Evolutionary conservation across 768 basidiomycete species (phyloP).

Genomic region (Saitozyma sp.): DNA sequence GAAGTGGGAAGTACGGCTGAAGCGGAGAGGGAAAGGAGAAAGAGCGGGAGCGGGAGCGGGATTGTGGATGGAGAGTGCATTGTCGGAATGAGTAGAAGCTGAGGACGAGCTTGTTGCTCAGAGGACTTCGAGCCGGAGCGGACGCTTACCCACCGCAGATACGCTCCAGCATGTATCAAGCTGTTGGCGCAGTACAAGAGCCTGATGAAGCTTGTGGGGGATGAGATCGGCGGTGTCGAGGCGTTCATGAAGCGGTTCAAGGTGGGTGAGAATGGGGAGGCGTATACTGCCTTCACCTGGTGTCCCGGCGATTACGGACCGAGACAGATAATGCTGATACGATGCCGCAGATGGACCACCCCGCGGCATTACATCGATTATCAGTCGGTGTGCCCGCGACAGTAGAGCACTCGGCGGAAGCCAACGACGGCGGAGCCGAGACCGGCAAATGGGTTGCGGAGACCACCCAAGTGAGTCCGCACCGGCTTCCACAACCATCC

Average conservation of each 20-base stretch:
- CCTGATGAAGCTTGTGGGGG: constrained; percentile 90
- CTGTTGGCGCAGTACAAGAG: constrained; percentile 97
- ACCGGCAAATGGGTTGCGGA: constrained; percentile 97
- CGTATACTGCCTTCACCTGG: neutral
- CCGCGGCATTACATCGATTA: constrained; percentile 85
- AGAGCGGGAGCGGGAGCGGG: too few relatives aligned
- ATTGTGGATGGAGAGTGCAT: neutral
- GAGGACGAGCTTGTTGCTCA: neutral
- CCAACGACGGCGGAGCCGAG: constrained; percentile 65
- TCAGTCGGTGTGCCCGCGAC: constrained; percentile 94
- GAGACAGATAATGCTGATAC: neutral
- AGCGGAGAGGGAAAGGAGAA: too few relatives aligned
- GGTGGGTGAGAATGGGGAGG: constrained; percentile 55
- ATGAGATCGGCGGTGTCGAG: constrained; percentile 67
- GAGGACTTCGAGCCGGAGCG: neutral
- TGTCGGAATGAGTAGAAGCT: too few relatives aligned
- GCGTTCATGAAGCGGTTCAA: constrained; percentile 86
- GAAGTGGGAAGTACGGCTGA: too few relatives aligned
- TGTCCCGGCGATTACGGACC: neutral
- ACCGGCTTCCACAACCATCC: neutral
- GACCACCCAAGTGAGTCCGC: constrained; percentile 61
- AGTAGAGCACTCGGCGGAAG: constrained; percentile 87
- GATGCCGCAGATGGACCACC: constrained; percentile 76
- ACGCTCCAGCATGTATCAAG: constrained; percentile 91
- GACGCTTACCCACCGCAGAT: constrained; percentile 60